phyloP scores from a whole-genome alignment of 805 yeast genomes.

The Dipodascus geniculatus region DNA sequence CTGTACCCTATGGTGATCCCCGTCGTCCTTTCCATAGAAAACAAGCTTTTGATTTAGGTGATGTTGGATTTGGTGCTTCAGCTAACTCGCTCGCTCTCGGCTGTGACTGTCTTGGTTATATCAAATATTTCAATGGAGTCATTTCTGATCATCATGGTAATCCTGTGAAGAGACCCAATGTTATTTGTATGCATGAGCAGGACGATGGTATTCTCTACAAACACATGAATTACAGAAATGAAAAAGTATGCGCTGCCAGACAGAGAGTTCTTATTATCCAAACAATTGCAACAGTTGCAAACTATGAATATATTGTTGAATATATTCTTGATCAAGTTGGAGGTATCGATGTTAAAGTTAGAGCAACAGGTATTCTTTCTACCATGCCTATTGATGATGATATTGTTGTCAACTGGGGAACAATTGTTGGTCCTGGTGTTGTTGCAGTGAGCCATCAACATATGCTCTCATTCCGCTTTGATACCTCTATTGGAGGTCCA shows the following conservation, averaged over 20 bases:
- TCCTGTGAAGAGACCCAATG: constrained; percentile 51
- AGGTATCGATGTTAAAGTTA: constrained; percentile 61
- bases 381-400: constrained; percentile 74
- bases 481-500: constrained; percentile 74
- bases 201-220: constrained; percentile 69
- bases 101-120: constrained; percentile 74
- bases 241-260: constrained; percentile 65
- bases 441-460: constrained; percentile 82
- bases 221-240: constrained; percentile 66
- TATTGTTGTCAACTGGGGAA: constrained; percentile 57
- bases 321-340: constrained; percentile 69
- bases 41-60: constrained; percentile 79
- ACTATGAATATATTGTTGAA: constrained; percentile 69
- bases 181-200: constrained; percentile 77
- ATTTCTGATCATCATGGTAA: constrained; percentile 48
- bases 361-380: constrained; percentile 79
- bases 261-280: constrained; percentile 70
- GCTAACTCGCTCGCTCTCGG: constrained; percentile 62
- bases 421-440: constrained; percentile 67
- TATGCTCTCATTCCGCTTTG: constrained; percentile 66
- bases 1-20: constrained; percentile 80
- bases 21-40: constrained; percentile 75
- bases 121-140: constrained; percentile 57
- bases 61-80: constrained; percentile 66
- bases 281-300: constrained; percentile 75